Evolutionary conservation across 352 stramenopile species (phyloP).

Genomic region (Globisporangium perplexum): DNA sequence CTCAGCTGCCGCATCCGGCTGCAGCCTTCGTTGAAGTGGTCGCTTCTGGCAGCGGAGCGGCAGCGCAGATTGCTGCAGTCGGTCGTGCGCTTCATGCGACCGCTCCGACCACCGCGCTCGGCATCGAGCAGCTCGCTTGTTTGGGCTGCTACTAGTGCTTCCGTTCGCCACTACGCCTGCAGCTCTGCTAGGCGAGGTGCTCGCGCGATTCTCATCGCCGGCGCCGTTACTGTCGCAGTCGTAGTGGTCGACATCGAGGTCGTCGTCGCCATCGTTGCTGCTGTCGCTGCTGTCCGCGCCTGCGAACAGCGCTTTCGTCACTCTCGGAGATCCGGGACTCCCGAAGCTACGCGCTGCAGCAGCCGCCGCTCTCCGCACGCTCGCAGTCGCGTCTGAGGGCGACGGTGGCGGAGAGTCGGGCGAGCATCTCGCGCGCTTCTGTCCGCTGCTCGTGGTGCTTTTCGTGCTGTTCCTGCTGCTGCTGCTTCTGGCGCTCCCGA

Average conservation of each 20-base stretch:
- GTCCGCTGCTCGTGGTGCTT: constrained; percentile 5
- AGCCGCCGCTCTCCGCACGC: constrained; percentile 1
- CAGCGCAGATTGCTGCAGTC: too few relatives aligned
- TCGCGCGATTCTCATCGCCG: background rate
- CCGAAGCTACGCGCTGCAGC: background rate
- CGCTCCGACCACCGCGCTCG: too few relatives aligned
- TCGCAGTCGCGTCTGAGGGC: background rate
- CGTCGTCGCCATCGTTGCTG: constrained; percentile 20
- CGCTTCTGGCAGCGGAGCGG: too few relatives aligned
- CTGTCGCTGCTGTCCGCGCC: constrained; percentile 19
- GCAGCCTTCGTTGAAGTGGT: too few relatives aligned
- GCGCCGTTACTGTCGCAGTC: background rate
- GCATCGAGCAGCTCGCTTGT: too few relatives aligned
- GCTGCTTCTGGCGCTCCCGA: constrained; percentile 4
- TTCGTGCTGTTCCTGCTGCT: constrained; percentile 8
- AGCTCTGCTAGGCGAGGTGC: too few relatives aligned
- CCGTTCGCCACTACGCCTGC: too few relatives aligned
- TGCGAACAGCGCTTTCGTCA: constrained; percentile 27
- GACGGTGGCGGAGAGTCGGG: background rate
- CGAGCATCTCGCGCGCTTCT: constrained; percentile 10
- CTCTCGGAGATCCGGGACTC: constrained; percentile 10
- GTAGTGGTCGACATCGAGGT: background rate
- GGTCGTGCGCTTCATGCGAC: too few relatives aligned
- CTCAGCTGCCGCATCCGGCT: too few relatives aligned
- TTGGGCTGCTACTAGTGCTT: too few relatives aligned